These are phyloP conservation scores for Firmiana major DNA, from an alignment of 345 rosid genomes.

Conservation along the genomic window DNA sequence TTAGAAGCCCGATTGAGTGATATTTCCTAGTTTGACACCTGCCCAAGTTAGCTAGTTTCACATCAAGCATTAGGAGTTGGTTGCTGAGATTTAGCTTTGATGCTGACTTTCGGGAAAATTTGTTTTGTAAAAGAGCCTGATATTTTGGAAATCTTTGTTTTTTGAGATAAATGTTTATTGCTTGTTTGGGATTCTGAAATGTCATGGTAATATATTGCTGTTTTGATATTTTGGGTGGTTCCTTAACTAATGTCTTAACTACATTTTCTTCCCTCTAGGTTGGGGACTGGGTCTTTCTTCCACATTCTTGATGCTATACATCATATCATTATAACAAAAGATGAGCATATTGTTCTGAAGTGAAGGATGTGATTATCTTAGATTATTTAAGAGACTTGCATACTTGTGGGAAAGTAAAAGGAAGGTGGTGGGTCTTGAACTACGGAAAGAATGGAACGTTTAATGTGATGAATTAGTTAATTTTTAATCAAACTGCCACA, in stretches of 20 bases:
- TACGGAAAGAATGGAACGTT: background rate
- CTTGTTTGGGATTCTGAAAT: background rate
- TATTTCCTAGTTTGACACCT: background rate
- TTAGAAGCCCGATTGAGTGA: background rate
- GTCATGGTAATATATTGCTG: background rate
- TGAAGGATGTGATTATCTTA: background rate
- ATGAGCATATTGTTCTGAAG: background rate
- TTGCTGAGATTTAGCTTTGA: background rate
- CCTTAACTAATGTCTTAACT: background rate
- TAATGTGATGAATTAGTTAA: background rate
- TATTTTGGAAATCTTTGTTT: background rate
- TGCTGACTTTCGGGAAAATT: background rate
- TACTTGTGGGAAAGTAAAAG: background rate
- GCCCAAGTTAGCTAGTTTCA: background rate
- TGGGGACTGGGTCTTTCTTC: background rate
- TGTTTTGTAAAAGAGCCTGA: background rate
- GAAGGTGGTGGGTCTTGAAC: background rate
- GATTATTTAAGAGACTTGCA: background rate
- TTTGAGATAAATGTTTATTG: background rate
- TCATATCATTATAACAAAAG: background rate
- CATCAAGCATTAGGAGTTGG: background rate
- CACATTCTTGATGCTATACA: background rate
- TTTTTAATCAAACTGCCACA: background rate
- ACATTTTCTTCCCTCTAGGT: background rate
- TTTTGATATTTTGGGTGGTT: background rate